Conservation (phyloP, 2,329 filamentous ascomycete species). For the Ramularia collo-cygni region DNA sequence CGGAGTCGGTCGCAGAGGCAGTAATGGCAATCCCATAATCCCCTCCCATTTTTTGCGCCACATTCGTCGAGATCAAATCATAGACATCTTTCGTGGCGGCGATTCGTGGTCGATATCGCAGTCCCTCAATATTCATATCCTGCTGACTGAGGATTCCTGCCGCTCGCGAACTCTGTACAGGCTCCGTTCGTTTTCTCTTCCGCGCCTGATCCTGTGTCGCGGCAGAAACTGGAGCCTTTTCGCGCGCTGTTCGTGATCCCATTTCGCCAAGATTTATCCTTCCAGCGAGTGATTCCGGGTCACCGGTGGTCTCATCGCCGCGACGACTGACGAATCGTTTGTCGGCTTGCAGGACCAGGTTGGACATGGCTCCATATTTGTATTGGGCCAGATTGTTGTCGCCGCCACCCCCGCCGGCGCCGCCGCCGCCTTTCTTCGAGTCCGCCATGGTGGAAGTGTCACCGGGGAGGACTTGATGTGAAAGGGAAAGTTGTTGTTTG, state of each 20-base stretch:
- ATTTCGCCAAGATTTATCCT: conserved; percentile 91
- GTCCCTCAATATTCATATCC: conserved; percentile 82
- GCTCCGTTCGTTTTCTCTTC: conserved; percentile 74
- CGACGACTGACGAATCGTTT: conserved; percentile 88
- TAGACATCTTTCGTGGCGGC: conserved; percentile 87
- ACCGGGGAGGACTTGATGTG: not conserved
- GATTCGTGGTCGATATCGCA: conserved; percentile 86
- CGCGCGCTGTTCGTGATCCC: conserved; percentile 76
- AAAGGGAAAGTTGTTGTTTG: conserved; percentile 1
- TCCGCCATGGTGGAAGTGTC: conserved; percentile 23
- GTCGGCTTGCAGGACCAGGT: conserved; percentile 99
- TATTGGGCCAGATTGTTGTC: conserved; percentile 32
- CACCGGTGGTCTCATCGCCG: conserved; percentile 90
- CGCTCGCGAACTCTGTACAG: conserved; percentile 57
- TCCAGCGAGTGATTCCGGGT: conserved; percentile 93
- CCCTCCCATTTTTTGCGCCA: conserved; percentile 80
- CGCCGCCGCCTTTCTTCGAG: conserved; percentile 25
- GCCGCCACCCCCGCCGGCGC: conserved; percentile 15
- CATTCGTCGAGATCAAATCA: conserved; percentile 86
- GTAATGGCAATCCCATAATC: conserved; percentile 90
- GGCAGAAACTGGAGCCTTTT: conserved; percentile 65
- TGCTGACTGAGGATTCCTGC: conserved; percentile 75
- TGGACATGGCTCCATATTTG: conserved; percentile 62
- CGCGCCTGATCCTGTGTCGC: conserved; percentile 52
- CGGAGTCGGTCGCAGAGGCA: conserved; percentile 85